These are phyloP conservation scores for Cylindrotheca fusiformis DNA, from an alignment of 108 stramenopile species.

Conservation along the genomic window DNA sequence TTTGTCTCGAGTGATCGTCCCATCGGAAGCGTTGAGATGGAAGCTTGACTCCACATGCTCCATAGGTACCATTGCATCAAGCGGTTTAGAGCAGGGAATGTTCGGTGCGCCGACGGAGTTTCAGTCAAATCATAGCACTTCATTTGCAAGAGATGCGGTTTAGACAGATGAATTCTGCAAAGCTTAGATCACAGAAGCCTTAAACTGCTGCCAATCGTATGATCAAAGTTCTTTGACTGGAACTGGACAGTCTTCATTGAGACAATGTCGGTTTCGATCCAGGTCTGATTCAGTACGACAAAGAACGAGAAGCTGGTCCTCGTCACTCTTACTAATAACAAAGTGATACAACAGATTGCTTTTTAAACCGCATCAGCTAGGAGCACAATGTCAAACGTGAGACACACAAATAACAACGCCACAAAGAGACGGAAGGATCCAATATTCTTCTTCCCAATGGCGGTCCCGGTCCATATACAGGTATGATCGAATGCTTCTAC, in stretches of 20 bases:
- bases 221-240: too few species aligned
- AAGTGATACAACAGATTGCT: too few species aligned
- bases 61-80: slow-evolving; percentile 29
- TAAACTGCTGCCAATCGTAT: too few species aligned
- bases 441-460: slow-evolving; percentile 83
- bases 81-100: slow-evolving; percentile 65
- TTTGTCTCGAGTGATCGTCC: too few species aligned
- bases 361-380: slow-evolving; percentile 38
- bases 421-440: slow-evolving; percentile 70
- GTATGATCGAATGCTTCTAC: slow-evolving; percentile 91
- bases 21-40: too few species aligned
- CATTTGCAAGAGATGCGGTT: background rate
- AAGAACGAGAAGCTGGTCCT: too few species aligned
- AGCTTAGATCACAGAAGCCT: slow-evolving; percentile 13
- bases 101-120: slow-evolving; percentile 86
- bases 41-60: too few species aligned
- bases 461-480: slow-evolving; percentile 72
- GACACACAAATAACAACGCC: slow-evolving; percentile 53
- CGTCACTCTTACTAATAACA: too few species aligned
- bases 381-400: slow-evolving; percentile 55
- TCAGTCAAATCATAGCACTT: slow-evolving; percentile 54
- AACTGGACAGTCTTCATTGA: too few species aligned
- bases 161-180: background rate
- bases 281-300: too few species aligned
- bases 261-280: too few species aligned